Conservation (phyloP, 768 basidiomycete genomes). For the Trametes maxima region DNA sequence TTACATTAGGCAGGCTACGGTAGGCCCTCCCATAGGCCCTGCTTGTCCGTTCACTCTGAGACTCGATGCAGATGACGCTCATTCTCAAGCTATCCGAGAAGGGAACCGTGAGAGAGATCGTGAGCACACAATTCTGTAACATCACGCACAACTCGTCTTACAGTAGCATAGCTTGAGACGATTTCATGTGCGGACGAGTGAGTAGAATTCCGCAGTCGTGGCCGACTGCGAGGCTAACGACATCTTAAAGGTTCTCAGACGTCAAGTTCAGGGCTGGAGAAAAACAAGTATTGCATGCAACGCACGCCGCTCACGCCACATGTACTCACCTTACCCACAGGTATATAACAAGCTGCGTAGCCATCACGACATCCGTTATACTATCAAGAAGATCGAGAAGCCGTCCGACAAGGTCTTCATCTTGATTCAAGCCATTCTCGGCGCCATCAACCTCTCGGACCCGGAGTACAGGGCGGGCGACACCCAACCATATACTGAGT, state of each 20-base stretch:
- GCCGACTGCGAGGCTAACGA: not conserved
- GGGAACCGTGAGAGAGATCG: conserved; percentile 66
- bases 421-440: conserved; percentile 79
- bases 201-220: conserved; percentile 10
- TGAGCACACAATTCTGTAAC: conserved; percentile 32
- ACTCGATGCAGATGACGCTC: conserved; percentile 56
- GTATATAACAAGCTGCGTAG: conserved; percentile 68
- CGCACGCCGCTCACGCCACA: not conserved
- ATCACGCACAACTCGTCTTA: too few species aligned
- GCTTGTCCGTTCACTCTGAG: not conserved
- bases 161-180: conserved; percentile 56
- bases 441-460: conserved; percentile 66
- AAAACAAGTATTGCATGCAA: conserved; percentile 52
- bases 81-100: conserved; percentile 61
- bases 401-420: conserved; percentile 79
- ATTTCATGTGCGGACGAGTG: conserved; percentile 72
- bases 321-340: conserved; percentile 26
- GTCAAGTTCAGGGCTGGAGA: conserved; percentile 75
- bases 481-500: conserved; percentile 73
- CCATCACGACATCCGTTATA: conserved; percentile 80
- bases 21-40: conserved; percentile 31
- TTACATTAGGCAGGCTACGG: conserved; percentile 73
- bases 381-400: conserved; percentile 68
- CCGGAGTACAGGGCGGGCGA: conserved; percentile 73
- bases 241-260: conserved; percentile 56